Base-by-base conservation (phyloP, 768 basidiomycete species). In the Boletus barrowsii region DNA sequence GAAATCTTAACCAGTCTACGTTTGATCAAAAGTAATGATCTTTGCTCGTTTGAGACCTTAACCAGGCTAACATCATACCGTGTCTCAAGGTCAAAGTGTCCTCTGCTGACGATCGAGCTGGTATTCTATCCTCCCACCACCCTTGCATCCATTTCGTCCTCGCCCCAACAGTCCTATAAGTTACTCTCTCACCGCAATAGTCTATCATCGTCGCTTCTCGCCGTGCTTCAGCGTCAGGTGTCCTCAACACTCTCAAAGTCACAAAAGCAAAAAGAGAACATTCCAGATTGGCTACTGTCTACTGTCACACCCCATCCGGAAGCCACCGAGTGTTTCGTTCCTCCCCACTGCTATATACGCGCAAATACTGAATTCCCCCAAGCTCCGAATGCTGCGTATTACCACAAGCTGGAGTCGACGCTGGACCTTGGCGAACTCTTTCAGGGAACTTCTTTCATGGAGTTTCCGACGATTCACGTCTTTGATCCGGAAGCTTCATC, bases 401-500 rank as follows among this genome's bases (percentile, higher is more conserved):
- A 83, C 65, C 79, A 87, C 64, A 78, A 77, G 33, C 70, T 93
- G 13, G 82, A 88, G 47, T 71, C 79, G 3, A 65, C 70, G 4
- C 60, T 77, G 41, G 68, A 77, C 22, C 74, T 95, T 26, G 62
- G 66, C 10, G 62, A 66, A 24, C 69, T 78, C 9, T 72, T 96
- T 42, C 76, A 73, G 35, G 71, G 82, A 47, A 88, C 82, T 41
- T 74, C 81, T 29, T 93, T 93, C 68, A 79, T 88, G 32, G 93
- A 96, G 68, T 96, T 82, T 63, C 93, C 93, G 8, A 85, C 84
- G 2, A 82, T 96, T 42, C 87, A 93, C 51, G 69, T 95, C 7
- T 86, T 85, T 76, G 82, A 86, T 44, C 80, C 72, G 22, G 73
- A 67, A 18, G 71, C 83, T 30, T 68, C 68, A 4, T 71, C 62